Evolutionary conservation across 1,284 basidiomycete species (phyloP).

Genomic region (Lentinula novae-zelandiae): DNA sequence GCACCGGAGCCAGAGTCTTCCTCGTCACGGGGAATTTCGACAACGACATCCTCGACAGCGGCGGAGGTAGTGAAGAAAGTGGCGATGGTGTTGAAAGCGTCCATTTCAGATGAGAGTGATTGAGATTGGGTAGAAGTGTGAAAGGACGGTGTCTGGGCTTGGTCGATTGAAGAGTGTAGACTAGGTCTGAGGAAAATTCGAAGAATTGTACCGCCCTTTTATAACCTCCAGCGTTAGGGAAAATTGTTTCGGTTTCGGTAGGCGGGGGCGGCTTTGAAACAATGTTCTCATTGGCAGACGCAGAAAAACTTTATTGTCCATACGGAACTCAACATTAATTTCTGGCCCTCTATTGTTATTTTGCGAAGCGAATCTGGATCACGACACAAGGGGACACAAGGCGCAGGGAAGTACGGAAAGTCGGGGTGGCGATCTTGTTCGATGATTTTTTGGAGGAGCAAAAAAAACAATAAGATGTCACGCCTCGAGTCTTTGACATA

Average conservation of each 20-base stretch:
- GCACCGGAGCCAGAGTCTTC: conserved; percentile 6
- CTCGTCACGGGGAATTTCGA: not conserved
- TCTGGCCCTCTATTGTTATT: not conserved
- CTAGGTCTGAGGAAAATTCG: not conserved
- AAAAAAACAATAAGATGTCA: conserved; percentile 5
- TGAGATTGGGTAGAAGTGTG: not conserved
- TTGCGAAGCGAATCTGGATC: not conserved
- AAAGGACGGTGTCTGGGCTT: not conserved
- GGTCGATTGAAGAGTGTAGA: not conserved
- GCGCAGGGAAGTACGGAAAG: not conserved
- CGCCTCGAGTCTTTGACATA: not conserved
- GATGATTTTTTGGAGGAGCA: not conserved
- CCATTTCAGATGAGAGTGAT: not conserved
- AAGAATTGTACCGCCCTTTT: not conserved
- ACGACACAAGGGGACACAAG: not conserved
- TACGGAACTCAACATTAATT: not conserved
- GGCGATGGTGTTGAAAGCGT: conserved; percentile 1
- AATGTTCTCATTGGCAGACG: not conserved
- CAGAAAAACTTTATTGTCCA: not conserved
- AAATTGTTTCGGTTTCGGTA: not conserved
- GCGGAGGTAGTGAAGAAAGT: not conserved
- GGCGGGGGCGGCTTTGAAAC: not conserved
- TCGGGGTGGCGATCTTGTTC: not conserved
- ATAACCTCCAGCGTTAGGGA: not conserved
- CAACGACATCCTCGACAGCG: not conserved